Base-by-base conservation (phyloP, 352 stramenopile species). In the Globisporangium paroecandrum region DNA sequence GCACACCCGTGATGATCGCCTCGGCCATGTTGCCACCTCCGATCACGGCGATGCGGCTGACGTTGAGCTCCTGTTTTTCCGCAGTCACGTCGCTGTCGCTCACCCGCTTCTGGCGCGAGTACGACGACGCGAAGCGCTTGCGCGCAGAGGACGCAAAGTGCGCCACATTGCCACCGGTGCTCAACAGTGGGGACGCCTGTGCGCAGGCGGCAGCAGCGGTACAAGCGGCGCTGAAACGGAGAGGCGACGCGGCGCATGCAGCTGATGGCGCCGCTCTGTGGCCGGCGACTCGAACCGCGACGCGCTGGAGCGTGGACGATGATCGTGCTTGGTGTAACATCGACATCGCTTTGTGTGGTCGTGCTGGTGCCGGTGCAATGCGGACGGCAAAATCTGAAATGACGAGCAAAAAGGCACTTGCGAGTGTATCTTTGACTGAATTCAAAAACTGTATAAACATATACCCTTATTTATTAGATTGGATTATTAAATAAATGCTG, bases 1-100 rank as follows among this genome's bases (percentile, higher is more conserved):
- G 69, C 32, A 97, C 74, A 24, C 86, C 87, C 34, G 82, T 91
- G 70, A 97, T 81, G 47, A 97, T 90, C 18, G 90, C 90, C 58
- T 97, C 89, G 27, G 87, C 87, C 90, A 97, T 97, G 69, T 97
- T 96, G 56, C 90, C 90, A 18, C 90, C 90, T 43, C 90, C 90
- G 51, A 97, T 90, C 36, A 97, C 82, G 0, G 86, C 82, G 58
- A 95, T 75, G 20, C 81, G 80, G 32, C 68, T 70, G 41, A 94
- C 69, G 4, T 78, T 61, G 20, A 94, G 72, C 56, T 76, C 20
- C 15, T 60, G 1, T 7, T 56, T 22, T 24, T 74, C 10, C 53
- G 5, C 49, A 67, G 66, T 29, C 60, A 58, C 18, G 22, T 66
- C 65, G 69, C 76, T 12, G 25, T 53, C 56, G 9, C 68, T 58